These are phyloP conservation scores for Limonium bicolor DNA, from an alignment of 148 eudicot genomes.

Conservation along the genomic window DNA sequence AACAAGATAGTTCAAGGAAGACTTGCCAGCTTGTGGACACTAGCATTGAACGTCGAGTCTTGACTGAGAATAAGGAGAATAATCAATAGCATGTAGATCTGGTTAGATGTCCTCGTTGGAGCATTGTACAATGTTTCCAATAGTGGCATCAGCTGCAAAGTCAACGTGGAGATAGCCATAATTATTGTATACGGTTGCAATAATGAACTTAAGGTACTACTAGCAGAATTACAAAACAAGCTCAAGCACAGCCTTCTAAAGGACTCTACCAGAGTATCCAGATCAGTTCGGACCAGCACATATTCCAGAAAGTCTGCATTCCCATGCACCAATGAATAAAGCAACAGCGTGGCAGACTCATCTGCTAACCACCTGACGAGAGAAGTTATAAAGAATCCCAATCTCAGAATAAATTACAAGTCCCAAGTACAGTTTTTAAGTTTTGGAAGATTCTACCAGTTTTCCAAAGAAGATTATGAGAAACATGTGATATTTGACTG, in stretches of 20 bases:
- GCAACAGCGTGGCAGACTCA: conserved; percentile 63
- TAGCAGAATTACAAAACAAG: background rate
- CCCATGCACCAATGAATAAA: conserved; percentile 81
- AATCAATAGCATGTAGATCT: conserved; percentile 86
- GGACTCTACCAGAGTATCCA: conserved; percentile 79
- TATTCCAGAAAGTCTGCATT: conserved; percentile 87
- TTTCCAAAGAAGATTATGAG: too few species aligned
- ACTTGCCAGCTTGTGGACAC: conserved; percentile 82
- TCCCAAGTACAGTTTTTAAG: too few species aligned
- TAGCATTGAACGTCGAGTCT: conserved; percentile 88
- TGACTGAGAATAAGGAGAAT: conserved; percentile 90
- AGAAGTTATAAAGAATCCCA: conserved; percentile 5
- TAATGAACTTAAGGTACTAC: too few species aligned
- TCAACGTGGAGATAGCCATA: too few species aligned
- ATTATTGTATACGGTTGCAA: too few species aligned
- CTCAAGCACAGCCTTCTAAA: background rate
- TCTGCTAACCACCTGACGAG: conserved; percentile 58
- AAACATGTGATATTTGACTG: too few species aligned
- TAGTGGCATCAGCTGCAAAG: conserved; percentile 94
- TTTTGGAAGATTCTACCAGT: too few species aligned
- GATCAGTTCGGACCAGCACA: conserved; percentile 92
- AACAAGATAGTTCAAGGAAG: conserved; percentile 2
- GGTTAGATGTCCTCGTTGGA: conserved; percentile 68
- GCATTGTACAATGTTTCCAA: conserved; percentile 84
- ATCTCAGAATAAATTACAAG: too few species aligned